Evolutionary conservation across 371 early-diverging fungal genomes (phyloP).

Genomic region (Mortierella sp.): DNA sequence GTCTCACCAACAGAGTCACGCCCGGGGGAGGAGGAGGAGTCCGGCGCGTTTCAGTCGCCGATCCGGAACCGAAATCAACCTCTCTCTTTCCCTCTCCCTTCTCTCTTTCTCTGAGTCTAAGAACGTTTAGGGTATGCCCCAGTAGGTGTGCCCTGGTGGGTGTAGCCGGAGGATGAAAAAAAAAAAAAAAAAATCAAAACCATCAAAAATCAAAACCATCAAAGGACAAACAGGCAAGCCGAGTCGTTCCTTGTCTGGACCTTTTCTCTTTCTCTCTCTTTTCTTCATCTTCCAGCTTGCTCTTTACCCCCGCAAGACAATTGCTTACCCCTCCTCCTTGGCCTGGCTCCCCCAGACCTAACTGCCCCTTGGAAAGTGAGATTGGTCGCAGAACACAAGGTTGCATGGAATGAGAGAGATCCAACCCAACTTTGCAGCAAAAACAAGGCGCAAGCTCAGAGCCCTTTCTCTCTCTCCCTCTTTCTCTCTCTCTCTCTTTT

Average conservation of each 20-base stretch:
- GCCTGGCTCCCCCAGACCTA: too few relatives aligned
- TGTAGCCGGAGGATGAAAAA: background rate
- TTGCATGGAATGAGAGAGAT: too few relatives aligned
- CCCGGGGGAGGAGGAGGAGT: background rate
- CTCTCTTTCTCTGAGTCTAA: background rate
- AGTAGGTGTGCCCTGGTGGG: too few relatives aligned
- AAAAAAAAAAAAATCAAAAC: too few relatives aligned
- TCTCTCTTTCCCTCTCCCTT: background rate
- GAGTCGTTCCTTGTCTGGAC: background rate
- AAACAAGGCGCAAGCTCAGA: too few relatives aligned
- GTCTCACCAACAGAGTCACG: too few relatives aligned
- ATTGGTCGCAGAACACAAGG: too few relatives aligned
- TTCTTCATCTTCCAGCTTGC: background rate
- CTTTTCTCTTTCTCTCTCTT: background rate
- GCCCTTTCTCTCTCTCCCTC: background rate
- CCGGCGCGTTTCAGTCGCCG: conserved; percentile 20
- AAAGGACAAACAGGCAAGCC: background rate
- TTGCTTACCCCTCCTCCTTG: too few relatives aligned
- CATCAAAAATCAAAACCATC: too few relatives aligned
- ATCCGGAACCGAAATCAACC: background rate
- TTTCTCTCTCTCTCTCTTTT: background rate
- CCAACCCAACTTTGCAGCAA: too few relatives aligned
- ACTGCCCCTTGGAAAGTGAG: too few relatives aligned
- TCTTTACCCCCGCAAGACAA: too few relatives aligned
- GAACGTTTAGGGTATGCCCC: background rate